Percentiles rank a stretch among this genome's conserved stretches.
phyloP scores from a whole-genome alignment of 768 basidiomycete species.

The Xerocomellus amylosporus region DNA sequence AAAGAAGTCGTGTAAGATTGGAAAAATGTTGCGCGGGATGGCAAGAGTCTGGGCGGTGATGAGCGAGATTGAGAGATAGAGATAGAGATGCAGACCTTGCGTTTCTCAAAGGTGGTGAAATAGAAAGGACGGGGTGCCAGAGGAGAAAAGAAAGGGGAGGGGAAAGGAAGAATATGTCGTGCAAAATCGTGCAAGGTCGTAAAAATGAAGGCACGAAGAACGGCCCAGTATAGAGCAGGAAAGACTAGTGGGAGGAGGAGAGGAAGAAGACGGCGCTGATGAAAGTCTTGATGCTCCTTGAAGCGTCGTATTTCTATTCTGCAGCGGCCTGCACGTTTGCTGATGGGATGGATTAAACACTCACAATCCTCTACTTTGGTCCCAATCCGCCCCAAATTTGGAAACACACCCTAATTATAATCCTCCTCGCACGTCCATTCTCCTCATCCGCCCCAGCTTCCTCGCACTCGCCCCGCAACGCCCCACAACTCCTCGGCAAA shows the following conservation, averaged over 20 bases:
- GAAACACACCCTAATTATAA: neutral
- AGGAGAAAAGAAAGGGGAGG: slow-evolving; percentile 40
- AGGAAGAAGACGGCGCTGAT: slow-evolving; percentile 35
- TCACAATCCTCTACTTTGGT: slow-evolving; percentile 17
- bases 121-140: slow-evolving; percentile 18
- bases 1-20: slow-evolving; percentile 25
- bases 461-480: neutral
- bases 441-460: neutral
- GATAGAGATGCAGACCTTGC: slow-evolving; percentile 27
- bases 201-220: slow-evolving; percentile 41
- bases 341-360: slow-evolving; percentile 17
- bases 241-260: slow-evolving; percentile 23
- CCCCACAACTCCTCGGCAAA: neutral
- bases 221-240: slow-evolving; percentile 27
- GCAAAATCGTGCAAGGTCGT: slow-evolving; percentile 65
- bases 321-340: slow-evolving; percentile 25
- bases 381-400: slow-evolving; percentile 9
- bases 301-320: slow-evolving; percentile 36
- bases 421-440: neutral
- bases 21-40: slow-evolving; percentile 24
- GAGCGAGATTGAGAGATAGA: slow-evolving; percentile 19
- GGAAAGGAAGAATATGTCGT: slow-evolving; percentile 54
- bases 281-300: slow-evolving; percentile 29
- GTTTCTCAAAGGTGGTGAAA: slow-evolving; percentile 20
- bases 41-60: slow-evolving; percentile 14